Base-by-base conservation (phyloP, 169 alveolate genomes). In the Haemoproteus tartakovskyi region DNA sequence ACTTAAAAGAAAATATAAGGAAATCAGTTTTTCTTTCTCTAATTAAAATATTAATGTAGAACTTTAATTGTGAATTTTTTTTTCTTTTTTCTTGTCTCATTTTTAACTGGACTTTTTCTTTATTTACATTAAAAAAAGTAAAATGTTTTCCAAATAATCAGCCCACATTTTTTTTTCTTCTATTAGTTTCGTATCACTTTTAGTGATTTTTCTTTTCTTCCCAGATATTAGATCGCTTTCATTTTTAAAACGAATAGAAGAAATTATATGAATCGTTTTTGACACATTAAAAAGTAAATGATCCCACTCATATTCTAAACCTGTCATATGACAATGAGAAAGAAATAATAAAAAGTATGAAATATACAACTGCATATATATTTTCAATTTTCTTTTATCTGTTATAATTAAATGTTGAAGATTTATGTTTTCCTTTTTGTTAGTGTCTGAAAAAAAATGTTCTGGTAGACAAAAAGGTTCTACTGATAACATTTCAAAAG, bases 321-420 rank as follows among this genome's bases (percentile, higher is more conserved):
- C 37, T 33, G 22, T 50, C 33, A 33, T 41, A 16, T 14, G 24
- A 14, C 21, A 41, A 38, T n/a, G 26, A 1, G 59, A 27, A 30
- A 50, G 27, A 36, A 59, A 61, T n/a, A 78, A 40, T 16, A 57
- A 62, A 43, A 78, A 78, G 21, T 57, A 78, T 12, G 85, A 78
- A 24, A 62, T 41, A 33, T 60, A 61, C 12, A 60, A 38, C 5
- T 41, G 19, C 43, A 60, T 61, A 43, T 57, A 61, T 4, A 22
- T 41, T 59, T 21, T 47, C 37, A 48, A 47, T 27, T 59, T 60
- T 5, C 9, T 40, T 30, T 56, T 30, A 6, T 62, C 60, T 22
- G 21, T 16, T 33, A 62, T 16, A 2, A 50, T 11, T n/a, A 57
- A 37, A 14, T 29, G 56, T 16, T 36, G 12, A 21, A 46, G 12